Base-by-base conservation (phyloP, 2,329 filamentous ascomycete species). In the Stagonosporopsis cucurbitacearum region DNA sequence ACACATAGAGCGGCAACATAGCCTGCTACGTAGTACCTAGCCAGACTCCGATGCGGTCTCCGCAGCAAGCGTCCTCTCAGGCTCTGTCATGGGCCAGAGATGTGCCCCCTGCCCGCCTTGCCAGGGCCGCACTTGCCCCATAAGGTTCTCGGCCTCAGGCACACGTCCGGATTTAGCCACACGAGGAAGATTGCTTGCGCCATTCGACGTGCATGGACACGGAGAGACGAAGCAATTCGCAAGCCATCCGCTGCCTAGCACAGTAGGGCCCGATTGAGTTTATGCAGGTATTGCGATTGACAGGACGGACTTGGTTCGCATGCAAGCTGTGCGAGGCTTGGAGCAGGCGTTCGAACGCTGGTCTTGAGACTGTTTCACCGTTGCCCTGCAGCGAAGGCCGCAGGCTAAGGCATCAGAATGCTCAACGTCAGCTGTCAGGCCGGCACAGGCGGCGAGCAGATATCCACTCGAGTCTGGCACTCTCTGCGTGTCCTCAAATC, bases 341-440 rank as follows among this genome's bases (percentile, higher is more conserved):
- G 47, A 32, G 37, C 39, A 42, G 28, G 53, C 20, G 53, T 50
- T 55, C 53, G 53, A 55, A 55, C 46, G 37, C 22, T 41, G 49
- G 17, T 46, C 37, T 47, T 28, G 47, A 55, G 48, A 55, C 47
- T 43, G 53, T 56, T 56, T 56, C 53, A 56, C 42, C 19, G 49
- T 40, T 41, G 47, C 42, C 36, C 42, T 51, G 48, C 42, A 48
- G 37, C 42, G 47, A 43, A 56, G 30, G 42, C 53, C 46, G 53
- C n/a, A 12, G 30, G 42, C 36, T 40, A 51, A 51, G 47, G 37
- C 47, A 47, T 33, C 42, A 43, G 20, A 32, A 25, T 37, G 19
- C 30, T 44, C n/a, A 43, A 56, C 26, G 48, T 47, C 43, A 51
- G 32, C 47, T 47, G 53, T 47, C 42, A 52, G 47, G 36, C 28